Conservation (phyloP, 768 basidiomycete genomes). For the Hericium rajendrae region DNA sequence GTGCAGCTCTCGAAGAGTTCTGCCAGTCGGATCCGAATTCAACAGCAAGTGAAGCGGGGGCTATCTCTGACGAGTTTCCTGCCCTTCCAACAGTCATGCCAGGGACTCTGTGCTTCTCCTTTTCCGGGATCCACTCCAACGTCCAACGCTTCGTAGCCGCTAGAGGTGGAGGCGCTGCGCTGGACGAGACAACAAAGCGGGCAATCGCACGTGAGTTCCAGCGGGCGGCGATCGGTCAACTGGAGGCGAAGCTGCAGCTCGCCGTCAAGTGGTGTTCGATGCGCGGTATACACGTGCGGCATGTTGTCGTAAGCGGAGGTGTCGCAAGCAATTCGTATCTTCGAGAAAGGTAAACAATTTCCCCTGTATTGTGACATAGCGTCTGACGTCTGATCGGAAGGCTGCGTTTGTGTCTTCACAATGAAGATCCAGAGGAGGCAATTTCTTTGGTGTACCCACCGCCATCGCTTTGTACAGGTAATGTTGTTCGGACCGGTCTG, state of each 20-base stretch:
- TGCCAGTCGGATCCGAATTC: constrained; percentile 28
- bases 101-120: constrained; percentile 64
- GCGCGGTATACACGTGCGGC: constrained; percentile 34
- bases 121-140: constrained; percentile 62
- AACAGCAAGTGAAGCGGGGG: not conserved
- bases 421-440: constrained; percentile 8
- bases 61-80: constrained; percentile 16
- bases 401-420: constrained; percentile 20
- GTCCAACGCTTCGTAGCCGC: constrained; percentile 48
- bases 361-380: constrained; percentile 7
- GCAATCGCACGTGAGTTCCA: constrained; percentile 69
- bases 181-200: constrained; percentile 30
- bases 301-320: constrained; percentile 83
- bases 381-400: constrained; percentile 16
- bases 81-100: constrained; percentile 37
- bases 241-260: constrained; percentile 63
- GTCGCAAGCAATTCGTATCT: constrained; percentile 82
- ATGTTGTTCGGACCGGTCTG: not conserved
- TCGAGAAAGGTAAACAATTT: constrained; percentile 40
- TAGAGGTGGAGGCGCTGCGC: constrained; percentile 28
- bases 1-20: constrained; percentile 74
- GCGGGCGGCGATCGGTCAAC: constrained; percentile 54
- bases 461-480: constrained; percentile 73
- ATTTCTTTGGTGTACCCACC: constrained; percentile 24
- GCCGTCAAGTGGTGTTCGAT: constrained; percentile 36